Conservation (phyloP, 2,329 filamentous ascomycete species). For the Karstenula rhodostoma region DNA sequence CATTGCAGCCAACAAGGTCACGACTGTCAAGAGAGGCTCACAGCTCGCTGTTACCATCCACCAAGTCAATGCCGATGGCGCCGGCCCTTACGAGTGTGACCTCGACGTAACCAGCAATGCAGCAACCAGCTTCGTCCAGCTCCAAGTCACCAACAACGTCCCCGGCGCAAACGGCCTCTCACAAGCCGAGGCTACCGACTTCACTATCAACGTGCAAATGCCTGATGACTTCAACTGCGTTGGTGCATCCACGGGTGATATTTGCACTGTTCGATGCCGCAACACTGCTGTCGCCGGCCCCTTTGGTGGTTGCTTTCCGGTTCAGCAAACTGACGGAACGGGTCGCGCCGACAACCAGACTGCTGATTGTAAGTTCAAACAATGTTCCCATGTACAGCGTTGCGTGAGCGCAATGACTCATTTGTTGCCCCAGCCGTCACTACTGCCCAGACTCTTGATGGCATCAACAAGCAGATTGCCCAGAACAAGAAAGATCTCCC, state of each 20-base stretch:
- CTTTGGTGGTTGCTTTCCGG: slow-evolving; percentile 69
- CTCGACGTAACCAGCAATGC: slow-evolving; percentile 65
- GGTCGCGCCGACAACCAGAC: slow-evolving; percentile 32
- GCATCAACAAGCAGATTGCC: slow-evolving; percentile 58
- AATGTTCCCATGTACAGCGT: slow-evolving; percentile 4
- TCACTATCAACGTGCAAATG: slow-evolving; percentile 66
- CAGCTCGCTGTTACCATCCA: slow-evolving; percentile 52
- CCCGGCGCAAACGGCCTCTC: slow-evolving; percentile 67
- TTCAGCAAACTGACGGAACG: slow-evolving; percentile 62
- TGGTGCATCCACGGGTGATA: slow-evolving; percentile 63
- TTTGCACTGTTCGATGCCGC: slow-evolving; percentile 70
- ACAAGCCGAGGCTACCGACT: slow-evolving; percentile 63
- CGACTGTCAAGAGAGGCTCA: slow-evolving; percentile 35
- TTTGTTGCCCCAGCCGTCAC: slow-evolving; percentile 49
- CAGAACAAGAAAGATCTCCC: slow-evolving; percentile 62
- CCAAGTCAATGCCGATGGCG: slow-evolving; percentile 73
- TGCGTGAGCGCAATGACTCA: slow-evolving; percentile 25
- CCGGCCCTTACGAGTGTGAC: slow-evolving; percentile 70
- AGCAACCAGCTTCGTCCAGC: slow-evolving; percentile 56
- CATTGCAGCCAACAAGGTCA: slow-evolving; percentile 41
- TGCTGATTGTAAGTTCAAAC: slow-evolving; percentile 37
- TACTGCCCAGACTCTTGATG: slow-evolving; percentile 57
- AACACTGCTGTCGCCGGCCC: slow-evolving; percentile 68
- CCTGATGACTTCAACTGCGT: slow-evolving; percentile 63
- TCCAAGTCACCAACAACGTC: slow-evolving; percentile 66